Evolutionary conservation across 2,329 filamentous ascomycete genomes (phyloP), one percentile per base, ranked within the genome.

Genomic region (Clonostachys sp.): DNA sequence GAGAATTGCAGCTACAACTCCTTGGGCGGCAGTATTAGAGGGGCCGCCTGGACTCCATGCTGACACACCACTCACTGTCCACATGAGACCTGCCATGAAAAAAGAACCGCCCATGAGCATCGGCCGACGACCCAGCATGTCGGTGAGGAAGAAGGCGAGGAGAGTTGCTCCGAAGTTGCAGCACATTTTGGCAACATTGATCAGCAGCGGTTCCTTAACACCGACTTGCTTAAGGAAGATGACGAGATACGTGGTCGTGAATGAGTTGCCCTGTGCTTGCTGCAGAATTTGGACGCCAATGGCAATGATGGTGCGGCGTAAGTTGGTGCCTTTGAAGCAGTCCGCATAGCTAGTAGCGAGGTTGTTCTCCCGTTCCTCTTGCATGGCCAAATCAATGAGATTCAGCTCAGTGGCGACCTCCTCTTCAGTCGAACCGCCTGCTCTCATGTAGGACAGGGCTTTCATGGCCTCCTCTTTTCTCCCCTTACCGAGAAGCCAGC

Each of bases 291-390:
- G 67, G 1, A 70, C 67, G 49, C 72, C 71, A 30, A 66, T 60
- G 50, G 68, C 62, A 35, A 73, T 67, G 30, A 67, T 52, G 0
- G 70, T 71, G 20, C 72, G 57, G 5, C 71, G 61, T 2, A 70
- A 58, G 44, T 79, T 69, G 3, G 60, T 55, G 3, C 64, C 64
- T 6, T 60, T 64, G 57, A 78, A 77, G 51, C 68, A 73, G 51
- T 73, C 69, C 6, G 53, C 34, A 41, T 74, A 77, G 0, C 66
- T 67, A 7, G 42, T 24, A 3, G 53, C 57, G 1, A 54, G 46
- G 39, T 46, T 50, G 45, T 58, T 55, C 3, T 53, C 39, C 5
- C 54, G 47, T 13, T 48, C 38, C 13, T 50, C 40, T 14, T 56
- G 39, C 38, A 54, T 44, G 9, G 41, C 44, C 18, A 54, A 47